Evolutionary conservation across 441 rosid genomes (phyloP).

Genomic region (Syzygium malaccense): DNA sequence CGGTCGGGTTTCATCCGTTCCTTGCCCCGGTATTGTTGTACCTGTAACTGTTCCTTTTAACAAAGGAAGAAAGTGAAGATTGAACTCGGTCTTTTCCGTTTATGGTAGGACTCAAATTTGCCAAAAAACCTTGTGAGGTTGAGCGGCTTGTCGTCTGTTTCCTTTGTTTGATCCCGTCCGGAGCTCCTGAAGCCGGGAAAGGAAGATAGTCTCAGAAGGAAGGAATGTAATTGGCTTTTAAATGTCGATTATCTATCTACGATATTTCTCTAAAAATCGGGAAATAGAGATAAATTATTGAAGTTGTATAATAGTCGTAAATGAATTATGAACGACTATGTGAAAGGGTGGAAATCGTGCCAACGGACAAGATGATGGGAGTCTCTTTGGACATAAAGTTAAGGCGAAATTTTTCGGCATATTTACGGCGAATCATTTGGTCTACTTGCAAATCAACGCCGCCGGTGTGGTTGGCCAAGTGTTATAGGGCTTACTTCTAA

Average conservation of each 20-base stretch:
- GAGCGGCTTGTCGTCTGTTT: not conserved
- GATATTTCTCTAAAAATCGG: not conserved
- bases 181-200: not conserved
- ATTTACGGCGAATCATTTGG: not conserved
- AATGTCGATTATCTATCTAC: not conserved
- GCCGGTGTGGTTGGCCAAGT: not conserved
- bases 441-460: not conserved
- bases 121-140: not conserved
- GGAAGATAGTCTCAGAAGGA: not conserved
- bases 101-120: not conserved
- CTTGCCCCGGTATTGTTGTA: not conserved
- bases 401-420: fast-evolving
- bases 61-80: not conserved
- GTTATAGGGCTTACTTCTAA: no score
- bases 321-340: not conserved
- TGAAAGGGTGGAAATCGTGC: not conserved
- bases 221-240: not conserved
- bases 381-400: not conserved
- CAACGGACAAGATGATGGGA: not conserved
- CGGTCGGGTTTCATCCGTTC: not conserved
- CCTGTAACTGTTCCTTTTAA: not conserved
- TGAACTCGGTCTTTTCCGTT: not conserved
- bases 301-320: not conserved
- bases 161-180: not conserved
- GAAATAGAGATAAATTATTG: not conserved